Conservation (phyloP, 257 asterid genomes). For the Lycium ferocissimum region DNA sequence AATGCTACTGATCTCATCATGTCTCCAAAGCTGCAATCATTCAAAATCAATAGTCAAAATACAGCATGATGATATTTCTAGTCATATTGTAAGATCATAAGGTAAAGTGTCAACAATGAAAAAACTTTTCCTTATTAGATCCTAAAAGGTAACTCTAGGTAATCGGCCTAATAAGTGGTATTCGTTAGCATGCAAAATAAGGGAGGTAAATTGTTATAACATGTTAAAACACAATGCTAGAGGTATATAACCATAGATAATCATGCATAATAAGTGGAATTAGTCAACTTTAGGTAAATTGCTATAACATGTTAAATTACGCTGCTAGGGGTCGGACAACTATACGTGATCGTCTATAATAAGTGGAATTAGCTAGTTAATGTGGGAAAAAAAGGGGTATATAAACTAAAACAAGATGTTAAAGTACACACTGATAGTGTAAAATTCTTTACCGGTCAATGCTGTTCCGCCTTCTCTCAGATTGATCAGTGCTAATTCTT, state of each 20-base stretch:
- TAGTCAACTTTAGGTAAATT: background rate
- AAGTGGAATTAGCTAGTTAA: background rate
- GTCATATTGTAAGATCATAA: slow-evolving; percentile 19
- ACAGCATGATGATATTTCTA: background rate
- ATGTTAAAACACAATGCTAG: no score
- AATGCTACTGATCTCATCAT: slow-evolving; percentile 30
- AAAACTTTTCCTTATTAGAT: background rate
- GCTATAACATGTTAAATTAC: background rate
- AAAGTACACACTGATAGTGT: background rate
- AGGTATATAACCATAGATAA: background rate
- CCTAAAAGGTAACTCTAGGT: background rate
- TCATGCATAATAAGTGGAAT: background rate
- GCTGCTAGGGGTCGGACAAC: background rate
- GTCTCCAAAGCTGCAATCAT: slow-evolving; percentile 28
- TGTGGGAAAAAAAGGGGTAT: no score
- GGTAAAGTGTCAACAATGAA: background rate
- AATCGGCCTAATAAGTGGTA: no score
- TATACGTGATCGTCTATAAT: background rate
- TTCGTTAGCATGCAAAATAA: background rate
- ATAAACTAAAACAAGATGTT: background rate
- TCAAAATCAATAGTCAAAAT: slow-evolving; percentile 5
- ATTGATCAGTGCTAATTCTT: slow-evolving; percentile 25
- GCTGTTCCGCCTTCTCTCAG: slow-evolving; percentile 23
- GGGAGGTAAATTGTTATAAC: background rate
- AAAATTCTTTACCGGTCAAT: slow-evolving; percentile 13